Percentiles rank a stretch among this genome's conserved stretches.
phyloP scores from a whole-genome alignment of 352 stramenopile genomes.

The Pythium coloratum region DNA sequence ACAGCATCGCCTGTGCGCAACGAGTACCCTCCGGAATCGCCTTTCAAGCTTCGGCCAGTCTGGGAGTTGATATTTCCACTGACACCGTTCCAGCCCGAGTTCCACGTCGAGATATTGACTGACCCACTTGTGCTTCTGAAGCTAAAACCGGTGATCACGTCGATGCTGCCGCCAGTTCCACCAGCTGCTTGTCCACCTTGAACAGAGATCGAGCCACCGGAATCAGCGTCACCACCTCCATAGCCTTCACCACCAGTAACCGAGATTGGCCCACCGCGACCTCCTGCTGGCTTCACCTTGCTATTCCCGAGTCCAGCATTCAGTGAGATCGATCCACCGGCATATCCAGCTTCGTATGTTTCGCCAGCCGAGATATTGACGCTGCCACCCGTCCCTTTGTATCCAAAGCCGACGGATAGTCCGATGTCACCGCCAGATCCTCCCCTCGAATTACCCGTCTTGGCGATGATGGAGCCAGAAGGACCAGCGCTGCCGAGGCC shows the following conservation, averaged over 20 bases:
- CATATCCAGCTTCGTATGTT: slow-evolving; percentile 40
- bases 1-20: slow-evolving; percentile 62
- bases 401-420: slow-evolving; percentile 78
- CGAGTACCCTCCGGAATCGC: slow-evolving; percentile 57
- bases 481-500: slow-evolving; percentile 18
- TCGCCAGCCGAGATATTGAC: slow-evolving; percentile 70
- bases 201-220: slow-evolving; percentile 47
- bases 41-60: slow-evolving; percentile 53
- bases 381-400: slow-evolving; percentile 80
- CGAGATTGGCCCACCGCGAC: slow-evolving; percentile 57
- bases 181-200: slow-evolving; percentile 45
- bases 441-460: slow-evolving; percentile 71
- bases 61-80: slow-evolving; percentile 72
- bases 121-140: slow-evolving; percentile 51
- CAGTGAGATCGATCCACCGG: slow-evolving; percentile 54
- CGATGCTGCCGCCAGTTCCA: slow-evolving; percentile 54
- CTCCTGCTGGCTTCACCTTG: slow-evolving; percentile 41
- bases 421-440: slow-evolving; percentile 78
- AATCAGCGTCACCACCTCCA: slow-evolving; percentile 42
- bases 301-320: slow-evolving; percentile 49
- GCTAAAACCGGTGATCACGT: slow-evolving; percentile 42
- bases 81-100: slow-evolving; percentile 62
- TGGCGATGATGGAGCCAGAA: slow-evolving; percentile 74
- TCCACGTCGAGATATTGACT: slow-evolving; percentile 55
- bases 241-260: slow-evolving; percentile 57